These are phyloP conservation scores for Jackrogersella minutella DNA, from an alignment of 495 filamentous ascomycete genomes.

Conservation along the genomic window DNA sequence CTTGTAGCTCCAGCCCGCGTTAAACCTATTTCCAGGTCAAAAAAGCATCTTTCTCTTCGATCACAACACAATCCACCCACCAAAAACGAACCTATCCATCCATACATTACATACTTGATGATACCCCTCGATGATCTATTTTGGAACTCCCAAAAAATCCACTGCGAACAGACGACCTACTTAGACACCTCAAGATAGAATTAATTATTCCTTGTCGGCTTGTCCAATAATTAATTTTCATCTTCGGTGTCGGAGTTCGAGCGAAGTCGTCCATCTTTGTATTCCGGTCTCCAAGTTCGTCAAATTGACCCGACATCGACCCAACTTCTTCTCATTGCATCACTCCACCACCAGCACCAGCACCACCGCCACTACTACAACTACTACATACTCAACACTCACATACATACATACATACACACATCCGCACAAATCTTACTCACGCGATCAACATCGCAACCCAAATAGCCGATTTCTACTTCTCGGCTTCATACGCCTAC, in stretches of 20 bases:
- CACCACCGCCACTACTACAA: too few species aligned
- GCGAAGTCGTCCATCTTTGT: conserved; percentile 34
- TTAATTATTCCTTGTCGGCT: conserved; percentile 6
- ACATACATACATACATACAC: too few species aligned
- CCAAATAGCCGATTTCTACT: conserved; percentile 15
- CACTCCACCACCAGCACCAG: conserved; percentile 31
- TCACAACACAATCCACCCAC: conserved; percentile 37
- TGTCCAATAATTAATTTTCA: conserved; percentile 3
- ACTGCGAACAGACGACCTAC: conserved; percentile 3
- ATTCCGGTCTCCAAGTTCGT: conserved; percentile 11
- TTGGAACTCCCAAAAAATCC: conserved; percentile 17
- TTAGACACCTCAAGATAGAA: conserved; percentile 13
- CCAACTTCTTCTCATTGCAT: conserved; percentile 35
- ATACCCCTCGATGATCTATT: conserved; percentile 40
- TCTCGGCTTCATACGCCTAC: conserved; percentile 22
- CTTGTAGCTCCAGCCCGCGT: conserved; percentile 37
- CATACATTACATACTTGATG: conserved; percentile 20
- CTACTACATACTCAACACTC: too few species aligned
- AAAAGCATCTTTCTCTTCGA: conserved; percentile 36
- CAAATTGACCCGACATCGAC: conserved; percentile 43
- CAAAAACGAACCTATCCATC: conserved; percentile 18
- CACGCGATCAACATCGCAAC: conserved; percentile 39
- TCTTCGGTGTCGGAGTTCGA: conserved; percentile 26
- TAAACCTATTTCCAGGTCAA: conserved; percentile 41
- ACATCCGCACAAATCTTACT: too few species aligned